Evolutionary conservation across 2,329 filamentous ascomycete species (phyloP), one percentile per base, ranked within the genome.

Genomic region (Colletotrichum truncatum): DNA sequence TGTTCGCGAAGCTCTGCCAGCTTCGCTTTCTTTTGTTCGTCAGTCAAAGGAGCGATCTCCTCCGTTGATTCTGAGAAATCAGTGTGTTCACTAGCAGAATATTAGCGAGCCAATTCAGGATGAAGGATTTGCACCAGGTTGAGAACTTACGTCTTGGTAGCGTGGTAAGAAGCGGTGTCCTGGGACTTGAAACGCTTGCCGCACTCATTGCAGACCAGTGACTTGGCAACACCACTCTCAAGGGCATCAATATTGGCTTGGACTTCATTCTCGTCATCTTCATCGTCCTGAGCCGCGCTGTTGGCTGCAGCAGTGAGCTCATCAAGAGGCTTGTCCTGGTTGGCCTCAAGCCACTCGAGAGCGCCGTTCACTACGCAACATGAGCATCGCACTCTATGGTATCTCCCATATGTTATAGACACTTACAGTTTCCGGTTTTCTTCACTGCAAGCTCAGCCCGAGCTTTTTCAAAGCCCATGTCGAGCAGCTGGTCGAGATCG

Each of bases 41-140:
- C 94, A 0, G 94, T 98, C 73, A 99, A 81, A 1, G 95, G 93
- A 3, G 92, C 91, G 70, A 99, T 90, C 75, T 97, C 94, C 73
- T 98, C 95, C 4, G 93, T 95, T 0, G 94, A 98, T 77, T 99
- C 94, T 18, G 92, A 87, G 76, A 99, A 99, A 78, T 98, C 92
- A 48, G 90, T 88, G 78, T 99, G 96, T 51, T 93, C 92, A 8
- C 89, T 92, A 23, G n/a, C 16, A 52, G 11, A 11, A 26, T 34
- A 56, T 73, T 18, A 72, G 68, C 36, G n/a, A 39, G 26, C 14
- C 26, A 54, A 34, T 11, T 18, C 3, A 30, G 12, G 9, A 25
- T 43, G 12, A 49, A 36, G 12, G 5, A 14, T 16, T 30, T 32
- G 32, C 26, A n/a, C n/a, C 8, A 52, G n/a, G 6, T 34, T 2